Conservation (phyloP, 306 rosid genomes). For the Carpinus viminea region DNA sequence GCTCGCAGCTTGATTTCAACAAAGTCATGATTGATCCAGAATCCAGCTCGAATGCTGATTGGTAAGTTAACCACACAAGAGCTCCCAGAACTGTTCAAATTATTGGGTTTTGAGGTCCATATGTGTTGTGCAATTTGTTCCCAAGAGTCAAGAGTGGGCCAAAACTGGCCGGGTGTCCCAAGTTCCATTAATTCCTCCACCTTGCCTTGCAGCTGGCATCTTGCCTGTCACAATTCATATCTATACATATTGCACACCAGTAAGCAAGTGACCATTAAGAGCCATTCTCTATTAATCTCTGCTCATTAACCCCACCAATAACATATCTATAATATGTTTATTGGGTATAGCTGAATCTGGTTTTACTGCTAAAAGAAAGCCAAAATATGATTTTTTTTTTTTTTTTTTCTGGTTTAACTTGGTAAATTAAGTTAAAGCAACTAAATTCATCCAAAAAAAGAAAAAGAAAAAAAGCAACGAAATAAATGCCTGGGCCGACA, state of each 20-base stretch:
- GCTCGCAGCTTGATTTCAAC: neutral
- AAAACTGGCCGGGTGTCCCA: neutral
- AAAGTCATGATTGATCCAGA: neutral
- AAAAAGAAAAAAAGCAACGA: neutral
- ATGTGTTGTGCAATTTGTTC: neutral
- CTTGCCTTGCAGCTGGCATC: neutral
- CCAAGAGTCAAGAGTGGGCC: conserved; percentile 17
- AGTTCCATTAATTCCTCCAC: neutral
- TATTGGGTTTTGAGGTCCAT: conserved; percentile 14
- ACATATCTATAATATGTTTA: too few relatives aligned
- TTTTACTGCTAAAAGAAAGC: too few relatives aligned
- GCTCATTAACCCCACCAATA: neutral
- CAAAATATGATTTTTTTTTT: too few relatives aligned
- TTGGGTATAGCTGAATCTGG: too few relatives aligned
- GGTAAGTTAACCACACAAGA: neutral
- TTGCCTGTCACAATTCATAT: conserved; percentile 2
- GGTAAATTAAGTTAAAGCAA: neutral
- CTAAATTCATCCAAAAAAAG: neutral
- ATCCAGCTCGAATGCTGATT: neutral
- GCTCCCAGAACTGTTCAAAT: neutral
- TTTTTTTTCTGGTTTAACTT: too few relatives aligned
- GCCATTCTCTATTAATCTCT: neutral
- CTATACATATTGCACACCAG: neutral
- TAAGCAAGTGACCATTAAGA: neutral
- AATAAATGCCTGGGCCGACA: neutral